Conservation (phyloP, 495 filamentous ascomycete species). For the Aspergillus haitiensis region DNA sequence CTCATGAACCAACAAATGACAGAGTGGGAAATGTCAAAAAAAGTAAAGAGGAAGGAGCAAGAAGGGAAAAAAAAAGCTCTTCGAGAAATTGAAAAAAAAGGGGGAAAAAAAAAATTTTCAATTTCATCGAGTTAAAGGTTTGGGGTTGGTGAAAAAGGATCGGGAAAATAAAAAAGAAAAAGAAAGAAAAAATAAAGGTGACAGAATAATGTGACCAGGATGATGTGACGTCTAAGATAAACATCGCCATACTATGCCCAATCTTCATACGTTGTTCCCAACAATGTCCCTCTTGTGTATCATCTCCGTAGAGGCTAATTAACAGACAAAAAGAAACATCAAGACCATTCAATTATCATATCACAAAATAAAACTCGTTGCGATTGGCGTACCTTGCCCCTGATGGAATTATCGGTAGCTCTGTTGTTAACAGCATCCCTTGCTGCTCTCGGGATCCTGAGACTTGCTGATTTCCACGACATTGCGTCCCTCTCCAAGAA, state of each 20-base stretch:
- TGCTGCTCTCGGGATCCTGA: constrained; percentile 72
- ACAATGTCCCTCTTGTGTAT: constrained; percentile 44
- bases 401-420: constrained; percentile 1
- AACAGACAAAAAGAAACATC: constrained; percentile 44
- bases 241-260: constrained; percentile 29
- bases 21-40: constrained; percentile 15
- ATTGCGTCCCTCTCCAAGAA: constrained; percentile 69
- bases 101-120: constrained; percentile 30
- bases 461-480: constrained; percentile 79
- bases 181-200: constrained; percentile 8
- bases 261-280: constrained; percentile 32
- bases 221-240: constrained; percentile 29
- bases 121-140: constrained; percentile 35
- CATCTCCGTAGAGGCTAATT: constrained; percentile 41
- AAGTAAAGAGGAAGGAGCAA: constrained; percentile 18
- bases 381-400: constrained; percentile 34
- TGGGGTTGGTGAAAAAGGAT: constrained; percentile 14
- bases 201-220: constrained; percentile 24
- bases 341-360: constrained; percentile 45
- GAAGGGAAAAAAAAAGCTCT: constrained; percentile 37
- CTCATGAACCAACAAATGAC: constrained; percentile 24
- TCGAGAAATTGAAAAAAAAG: constrained; percentile 23
- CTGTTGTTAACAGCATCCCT: constrained; percentile 77
- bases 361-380: constrained; percentile 47
- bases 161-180: constrained; percentile 24